phyloP scores from a whole-genome alignment of 345 rosid species.

The Eucalyptus viminalis region DNA sequence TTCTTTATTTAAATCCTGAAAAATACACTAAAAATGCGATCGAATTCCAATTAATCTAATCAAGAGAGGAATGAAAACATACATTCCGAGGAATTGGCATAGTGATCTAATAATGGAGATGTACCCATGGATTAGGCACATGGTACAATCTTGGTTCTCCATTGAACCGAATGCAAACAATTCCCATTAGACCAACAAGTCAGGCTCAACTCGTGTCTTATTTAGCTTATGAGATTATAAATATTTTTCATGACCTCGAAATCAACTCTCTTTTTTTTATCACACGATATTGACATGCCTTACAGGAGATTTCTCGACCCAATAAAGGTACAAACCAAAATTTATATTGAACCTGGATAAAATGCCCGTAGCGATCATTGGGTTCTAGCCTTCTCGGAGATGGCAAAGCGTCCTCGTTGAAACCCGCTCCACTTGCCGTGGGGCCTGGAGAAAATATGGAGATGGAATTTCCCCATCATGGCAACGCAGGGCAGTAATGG shows the following conservation, averaged over 20 bases:
- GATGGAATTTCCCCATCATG: neutral
- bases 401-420: neutral
- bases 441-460: neutral
- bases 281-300: neutral
- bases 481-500: neutral
- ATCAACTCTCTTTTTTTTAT: neutral
- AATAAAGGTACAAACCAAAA: neutral
- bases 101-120: neutral
- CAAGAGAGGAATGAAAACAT: neutral
- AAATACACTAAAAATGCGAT: neutral
- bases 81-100: neutral
- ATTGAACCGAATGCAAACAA: neutral
- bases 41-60: neutral
- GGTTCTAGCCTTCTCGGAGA: neutral
- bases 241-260: neutral
- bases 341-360: neutral
- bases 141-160: neutral
- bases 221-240: neutral
- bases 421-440: neutral
- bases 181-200: neutral
- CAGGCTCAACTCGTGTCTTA: neutral
- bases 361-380: neutral
- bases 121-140: neutral
- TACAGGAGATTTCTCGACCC: neutral
- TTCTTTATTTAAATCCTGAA: neutral